These are phyloP conservation scores for Coemansia sp. DNA, from an alignment of 192 early-diverging fungal genomes.

Conservation along the genomic window DNA sequence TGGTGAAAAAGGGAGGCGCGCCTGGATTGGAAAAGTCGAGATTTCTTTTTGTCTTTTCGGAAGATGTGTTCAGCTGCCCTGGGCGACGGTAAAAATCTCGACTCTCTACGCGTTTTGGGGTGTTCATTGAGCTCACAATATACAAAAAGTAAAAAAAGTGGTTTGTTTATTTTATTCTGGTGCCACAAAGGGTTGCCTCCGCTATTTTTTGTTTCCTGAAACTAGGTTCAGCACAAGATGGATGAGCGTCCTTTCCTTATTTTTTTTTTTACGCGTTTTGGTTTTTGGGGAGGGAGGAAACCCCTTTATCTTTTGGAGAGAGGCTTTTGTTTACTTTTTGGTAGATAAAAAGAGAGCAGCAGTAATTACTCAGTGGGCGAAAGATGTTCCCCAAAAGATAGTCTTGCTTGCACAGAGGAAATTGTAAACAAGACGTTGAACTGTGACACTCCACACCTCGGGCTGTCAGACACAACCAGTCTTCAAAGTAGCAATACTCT, in stretches of 20 bases:
- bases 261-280: not conserved
- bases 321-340: too few species aligned
- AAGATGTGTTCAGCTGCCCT: slow-evolving; percentile 43
- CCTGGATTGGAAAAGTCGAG: slow-evolving; percentile 12
- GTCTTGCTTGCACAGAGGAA: too few species aligned
- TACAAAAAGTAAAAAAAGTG: not conserved
- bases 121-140: slow-evolving; percentile 30
- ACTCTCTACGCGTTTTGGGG: slow-evolving; percentile 39
- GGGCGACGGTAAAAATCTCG: slow-evolving; percentile 52
- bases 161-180: slow-evolving; percentile 6
- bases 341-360: too few species aligned
- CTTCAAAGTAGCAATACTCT: too few species aligned
- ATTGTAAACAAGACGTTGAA: too few species aligned
- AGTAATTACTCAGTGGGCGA: too few species aligned
- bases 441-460: too few species aligned
- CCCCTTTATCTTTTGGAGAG: too few species aligned
- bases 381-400: too few species aligned
- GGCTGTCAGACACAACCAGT: too few species aligned
- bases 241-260: not conserved
- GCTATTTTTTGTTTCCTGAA: too few species aligned
- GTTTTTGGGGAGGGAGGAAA: not conserved
- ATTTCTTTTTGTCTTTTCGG: slow-evolving; percentile 38
- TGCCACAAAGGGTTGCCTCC: not conserved
- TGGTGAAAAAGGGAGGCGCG: slow-evolving; percentile 33
- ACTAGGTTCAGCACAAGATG: not conserved